A percentile compares a stretch with the other conserved stretches of the same genome.
phyloP scores from a whole-genome alignment of 345 rosid genomes.

The Boechera retrofracta region DNA sequence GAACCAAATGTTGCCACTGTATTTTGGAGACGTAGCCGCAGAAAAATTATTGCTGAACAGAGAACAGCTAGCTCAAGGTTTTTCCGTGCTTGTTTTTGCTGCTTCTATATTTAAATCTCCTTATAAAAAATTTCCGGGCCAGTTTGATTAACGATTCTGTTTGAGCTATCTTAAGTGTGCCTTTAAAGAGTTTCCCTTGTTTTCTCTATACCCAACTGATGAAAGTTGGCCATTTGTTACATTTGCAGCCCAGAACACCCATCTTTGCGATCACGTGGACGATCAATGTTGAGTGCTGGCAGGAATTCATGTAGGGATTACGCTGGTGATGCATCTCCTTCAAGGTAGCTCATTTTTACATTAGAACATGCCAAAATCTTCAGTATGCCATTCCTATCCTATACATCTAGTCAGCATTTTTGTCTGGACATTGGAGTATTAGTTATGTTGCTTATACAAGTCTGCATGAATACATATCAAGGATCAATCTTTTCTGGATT shows the following conservation, averaged over 20 bases:
- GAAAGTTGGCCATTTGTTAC: conserved; percentile 35
- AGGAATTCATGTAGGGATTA: conserved; percentile 67
- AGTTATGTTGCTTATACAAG: conserved; percentile 22
- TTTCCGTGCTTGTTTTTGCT: conserved; percentile 36
- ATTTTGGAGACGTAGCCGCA: conserved; percentile 91
- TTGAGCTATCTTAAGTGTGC: neutral
- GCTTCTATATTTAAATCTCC: conserved; percentile 1
- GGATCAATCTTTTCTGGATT: conserved; percentile 1
- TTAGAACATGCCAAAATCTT: conserved; percentile 18
- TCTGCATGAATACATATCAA: neutral
- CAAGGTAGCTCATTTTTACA: conserved; percentile 61
- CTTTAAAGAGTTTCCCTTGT: conserved; percentile 3
- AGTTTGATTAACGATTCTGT: neutral
- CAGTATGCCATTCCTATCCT: conserved; percentile 21
- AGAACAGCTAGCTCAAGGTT: conserved; percentile 99
- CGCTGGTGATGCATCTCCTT: conserved; percentile 66
- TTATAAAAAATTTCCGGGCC: neutral
- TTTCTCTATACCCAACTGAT: conserved; percentile 26
- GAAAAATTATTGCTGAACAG: conserved; percentile 93
- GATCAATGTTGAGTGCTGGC: conserved; percentile 86
- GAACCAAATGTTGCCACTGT: conserved; percentile 89
- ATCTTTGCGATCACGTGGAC: conserved; percentile 72
- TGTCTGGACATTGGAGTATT: conserved; percentile 11
- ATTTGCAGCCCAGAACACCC: conserved; percentile 93
- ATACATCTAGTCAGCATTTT: conserved; percentile 20